Conservation (phyloP, 2,329 filamentous ascomycete species). For the Macrophomina phaseolina region DNA sequence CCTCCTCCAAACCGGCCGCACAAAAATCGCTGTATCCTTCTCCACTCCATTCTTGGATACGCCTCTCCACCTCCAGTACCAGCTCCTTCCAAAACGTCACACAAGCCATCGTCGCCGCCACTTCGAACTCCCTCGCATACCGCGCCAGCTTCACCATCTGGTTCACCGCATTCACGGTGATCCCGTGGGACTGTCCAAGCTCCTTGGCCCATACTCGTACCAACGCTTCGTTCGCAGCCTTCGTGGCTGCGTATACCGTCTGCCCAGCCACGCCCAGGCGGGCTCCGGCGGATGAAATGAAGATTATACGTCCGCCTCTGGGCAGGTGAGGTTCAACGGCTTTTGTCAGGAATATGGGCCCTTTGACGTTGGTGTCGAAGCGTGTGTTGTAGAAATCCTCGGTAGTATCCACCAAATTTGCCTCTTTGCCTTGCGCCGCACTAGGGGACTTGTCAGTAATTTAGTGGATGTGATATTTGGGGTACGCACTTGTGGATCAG, state of each 20-base stretch:
- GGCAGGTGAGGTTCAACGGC: conserved; percentile 55
- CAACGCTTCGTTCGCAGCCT: conserved; percentile 63
- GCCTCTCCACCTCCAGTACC: not conserved
- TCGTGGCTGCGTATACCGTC: conserved; percentile 58
- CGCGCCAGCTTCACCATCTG: not conserved
- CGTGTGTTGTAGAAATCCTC: conserved; percentile 54
- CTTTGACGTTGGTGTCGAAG: conserved; percentile 60
- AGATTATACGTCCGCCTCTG: conserved; percentile 55
- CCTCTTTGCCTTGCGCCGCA: conserved; percentile 32
- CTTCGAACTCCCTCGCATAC: not conserved
- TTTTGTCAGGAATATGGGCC: conserved; percentile 57
- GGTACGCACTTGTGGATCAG: not conserved
- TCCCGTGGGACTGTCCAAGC: conserved; percentile 55
- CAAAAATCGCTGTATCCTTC: not conserved
- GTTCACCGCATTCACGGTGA: conserved; percentile 63
- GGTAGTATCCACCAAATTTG: conserved; percentile 44
- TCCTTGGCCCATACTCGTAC: conserved; percentile 63
- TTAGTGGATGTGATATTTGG: not conserved
- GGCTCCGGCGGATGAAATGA: conserved; percentile 59
- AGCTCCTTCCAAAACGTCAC: not conserved
- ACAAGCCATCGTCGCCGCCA: conserved; percentile 4
- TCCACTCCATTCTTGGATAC: not conserved
- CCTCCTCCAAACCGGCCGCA: not conserved
- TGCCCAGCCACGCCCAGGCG: conserved; percentile 51
- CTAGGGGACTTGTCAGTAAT: conserved; percentile 29